Percentiles rank a stretch among this genome's conserved stretches.
Evolutionary conservation across 495 filamentous ascomycete genomes (phyloP).

Genomic region (Aspergillus hancockii): DNA sequence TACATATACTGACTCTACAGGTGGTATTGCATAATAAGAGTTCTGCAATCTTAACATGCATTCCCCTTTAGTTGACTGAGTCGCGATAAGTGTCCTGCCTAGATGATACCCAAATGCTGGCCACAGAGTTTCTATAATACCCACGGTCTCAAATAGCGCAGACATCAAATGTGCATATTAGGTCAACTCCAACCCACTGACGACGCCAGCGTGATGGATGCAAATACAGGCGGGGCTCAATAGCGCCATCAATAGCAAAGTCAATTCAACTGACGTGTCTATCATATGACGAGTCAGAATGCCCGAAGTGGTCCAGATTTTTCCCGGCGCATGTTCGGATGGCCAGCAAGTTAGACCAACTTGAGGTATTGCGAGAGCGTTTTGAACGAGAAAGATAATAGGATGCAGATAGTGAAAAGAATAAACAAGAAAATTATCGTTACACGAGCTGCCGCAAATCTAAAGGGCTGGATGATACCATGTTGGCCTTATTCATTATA

Average conservation of each 20-base stretch:
- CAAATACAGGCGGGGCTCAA: constrained; percentile 13
- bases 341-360: not conserved
- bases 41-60: not conserved
- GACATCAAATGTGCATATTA: not conserved
- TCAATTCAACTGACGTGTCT: constrained; percentile 9
- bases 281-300: constrained; percentile 14
- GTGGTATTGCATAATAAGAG: not conserved
- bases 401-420: constrained; percentile 8
- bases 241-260: constrained; percentile 19
- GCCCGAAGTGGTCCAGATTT: not conserved
- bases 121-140: not conserved
- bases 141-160: constrained; percentile 4
- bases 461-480: constrained; percentile 4
- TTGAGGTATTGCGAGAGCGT: not conserved
- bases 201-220: constrained; percentile 11
- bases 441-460: not conserved
- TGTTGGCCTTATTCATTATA: constrained; percentile 17
- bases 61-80: not conserved
- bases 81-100: not conserved
- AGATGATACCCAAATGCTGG: not conserved
- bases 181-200: not conserved
- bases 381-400: not conserved
- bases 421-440: constrained; percentile 11
- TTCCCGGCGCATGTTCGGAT: not conserved
- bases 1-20: not conserved